Evolutionary conservation across 768 basidiomycete genomes (phyloP).

Genomic region (Dendrothele bispora): DNA sequence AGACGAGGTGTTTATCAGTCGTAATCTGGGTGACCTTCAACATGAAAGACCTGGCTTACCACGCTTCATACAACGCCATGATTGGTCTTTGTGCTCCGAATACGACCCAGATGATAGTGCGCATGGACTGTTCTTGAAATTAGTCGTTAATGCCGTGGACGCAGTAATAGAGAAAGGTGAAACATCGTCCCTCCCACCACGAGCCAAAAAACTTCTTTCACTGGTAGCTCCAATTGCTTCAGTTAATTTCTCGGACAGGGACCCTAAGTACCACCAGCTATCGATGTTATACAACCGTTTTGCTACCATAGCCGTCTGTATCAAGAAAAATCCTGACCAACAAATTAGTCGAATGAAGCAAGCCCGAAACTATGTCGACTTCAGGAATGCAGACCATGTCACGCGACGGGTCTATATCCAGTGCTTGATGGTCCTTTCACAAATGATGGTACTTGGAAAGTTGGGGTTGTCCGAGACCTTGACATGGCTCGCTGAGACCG

Average conservation of each 20-base stretch:
- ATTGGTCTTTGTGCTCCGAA: slow-evolving; percentile 52
- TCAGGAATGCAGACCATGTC: slow-evolving; percentile 60
- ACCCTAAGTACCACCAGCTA: slow-evolving; percentile 53
- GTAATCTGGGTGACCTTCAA: slow-evolving; percentile 73
- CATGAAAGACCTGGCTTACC: slow-evolving; percentile 68
- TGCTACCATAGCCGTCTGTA: slow-evolving; percentile 66
- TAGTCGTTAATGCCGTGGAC: slow-evolving; percentile 66
- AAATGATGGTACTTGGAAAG: slow-evolving; percentile 55
- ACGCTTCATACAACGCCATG: slow-evolving; percentile 57
- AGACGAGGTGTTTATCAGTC: slow-evolving; percentile 70
- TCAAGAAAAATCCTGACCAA: slow-evolving; percentile 59
- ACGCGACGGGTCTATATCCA: slow-evolving; percentile 74
- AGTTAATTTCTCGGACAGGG: slow-evolving; percentile 53
- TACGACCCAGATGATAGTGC: slow-evolving; percentile 63
- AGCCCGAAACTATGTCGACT: slow-evolving; percentile 66
- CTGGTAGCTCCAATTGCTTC: slow-evolving; percentile 71
- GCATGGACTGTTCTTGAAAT: slow-evolving; percentile 78
- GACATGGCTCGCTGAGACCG: slow-evolving; percentile 67
- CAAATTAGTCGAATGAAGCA: slow-evolving; percentile 57
- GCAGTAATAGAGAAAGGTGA: slow-evolving; percentile 25
- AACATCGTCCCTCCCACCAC: slow-evolving; percentile 32
- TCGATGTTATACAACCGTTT: slow-evolving; percentile 85
- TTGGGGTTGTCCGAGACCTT: slow-evolving; percentile 50
- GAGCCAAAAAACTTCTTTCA: slow-evolving; percentile 68
- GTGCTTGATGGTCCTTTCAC: slow-evolving; percentile 69